A percentile compares a stretch with the other conserved stretches of the same genome.
These are phyloP conservation scores for Pholiota conissans DNA, from an alignment of 768 basidiomycete species.

Conservation along the genomic window DNA sequence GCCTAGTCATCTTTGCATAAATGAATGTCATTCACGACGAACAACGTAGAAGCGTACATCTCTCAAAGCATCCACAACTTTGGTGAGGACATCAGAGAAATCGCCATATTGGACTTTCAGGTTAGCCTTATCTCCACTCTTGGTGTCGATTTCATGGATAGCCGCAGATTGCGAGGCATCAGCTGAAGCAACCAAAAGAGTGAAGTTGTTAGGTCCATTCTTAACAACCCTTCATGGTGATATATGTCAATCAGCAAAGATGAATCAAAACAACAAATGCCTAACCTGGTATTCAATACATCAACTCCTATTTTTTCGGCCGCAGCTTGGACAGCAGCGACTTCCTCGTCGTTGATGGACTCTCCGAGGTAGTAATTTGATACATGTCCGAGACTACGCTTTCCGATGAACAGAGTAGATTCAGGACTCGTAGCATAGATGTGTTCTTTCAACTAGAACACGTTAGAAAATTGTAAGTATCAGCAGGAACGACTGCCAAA, in stretches of 20 bases:
- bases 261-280: slow-evolving; percentile 1
- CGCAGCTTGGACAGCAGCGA: slow-evolving; percentile 69
- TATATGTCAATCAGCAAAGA: background rate
- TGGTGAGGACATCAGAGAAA: slow-evolving; percentile 56
- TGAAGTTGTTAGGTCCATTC: slow-evolving; percentile 58
- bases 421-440: slow-evolving; percentile 73
- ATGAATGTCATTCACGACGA: background rate
- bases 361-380: slow-evolving; percentile 87
- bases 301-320: slow-evolving; percentile 78
- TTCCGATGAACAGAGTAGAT: slow-evolving; percentile 72
- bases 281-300: slow-evolving; percentile 79
- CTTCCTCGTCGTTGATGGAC: slow-evolving; percentile 72
- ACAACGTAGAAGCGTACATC: slow-evolving; percentile 41
- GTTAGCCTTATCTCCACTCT: slow-evolving; percentile 40
- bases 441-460: slow-evolving; percentile 62
- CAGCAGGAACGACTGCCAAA: no score
- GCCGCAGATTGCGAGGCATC: slow-evolving; percentile 34
- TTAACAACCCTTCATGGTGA: slow-evolving; percentile 60
- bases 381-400: slow-evolving; percentile 72
- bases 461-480: background rate
- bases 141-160: slow-evolving; percentile 46
- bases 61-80: slow-evolving; percentile 53
- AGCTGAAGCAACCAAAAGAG: slow-evolving; percentile 75
- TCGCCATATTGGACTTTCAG: slow-evolving; percentile 78
- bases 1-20: slow-evolving; percentile 45